Evolutionary conservation across 345 rosid genomes (phyloP).

Genomic region (Fremontodendron californicum): DNA sequence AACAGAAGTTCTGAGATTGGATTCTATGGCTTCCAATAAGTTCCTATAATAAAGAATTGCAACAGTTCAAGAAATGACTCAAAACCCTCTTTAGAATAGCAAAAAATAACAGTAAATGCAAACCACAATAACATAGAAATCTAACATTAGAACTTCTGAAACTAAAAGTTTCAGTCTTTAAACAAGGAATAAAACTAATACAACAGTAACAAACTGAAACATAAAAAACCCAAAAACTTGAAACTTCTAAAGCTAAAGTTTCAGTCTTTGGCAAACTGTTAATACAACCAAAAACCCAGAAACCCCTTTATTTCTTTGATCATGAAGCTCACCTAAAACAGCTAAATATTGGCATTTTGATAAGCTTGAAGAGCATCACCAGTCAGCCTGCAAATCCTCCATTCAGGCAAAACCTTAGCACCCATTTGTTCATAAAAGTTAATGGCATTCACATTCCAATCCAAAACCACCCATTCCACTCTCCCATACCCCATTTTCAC

Average conservation of each 20-base stretch:
- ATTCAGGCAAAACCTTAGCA: constrained; percentile 61
- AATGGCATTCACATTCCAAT: constrained; percentile 86
- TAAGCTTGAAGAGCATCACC: constrained; percentile 75
- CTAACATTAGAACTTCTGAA: neutral
- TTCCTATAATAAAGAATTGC: neutral
- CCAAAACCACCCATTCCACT: constrained; percentile 89
- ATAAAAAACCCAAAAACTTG: neutral
- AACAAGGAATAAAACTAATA: neutral
- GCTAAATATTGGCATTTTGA: constrained; percentile 30
- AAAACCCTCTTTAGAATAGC: neutral
- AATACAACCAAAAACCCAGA: neutral
- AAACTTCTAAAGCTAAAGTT: neutral
- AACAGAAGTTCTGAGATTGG: no score
- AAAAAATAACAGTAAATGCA: neutral
- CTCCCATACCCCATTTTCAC: constrained; percentile 85
- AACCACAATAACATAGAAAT: neutral
- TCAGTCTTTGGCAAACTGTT: neutral
- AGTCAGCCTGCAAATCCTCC: constrained; percentile 88
- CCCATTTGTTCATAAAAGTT: constrained; percentile 88
- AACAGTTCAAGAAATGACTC: neutral
- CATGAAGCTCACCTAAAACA: neutral
- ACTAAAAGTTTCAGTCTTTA: neutral
- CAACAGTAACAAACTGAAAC: neutral
- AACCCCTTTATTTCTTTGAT: neutral
- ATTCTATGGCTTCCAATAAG: neutral